Percentiles rank a stretch among this genome's conserved stretches.
Conservation (phyloP, 768 basidiomycete species). For the Mrakia blollopis region DNA sequence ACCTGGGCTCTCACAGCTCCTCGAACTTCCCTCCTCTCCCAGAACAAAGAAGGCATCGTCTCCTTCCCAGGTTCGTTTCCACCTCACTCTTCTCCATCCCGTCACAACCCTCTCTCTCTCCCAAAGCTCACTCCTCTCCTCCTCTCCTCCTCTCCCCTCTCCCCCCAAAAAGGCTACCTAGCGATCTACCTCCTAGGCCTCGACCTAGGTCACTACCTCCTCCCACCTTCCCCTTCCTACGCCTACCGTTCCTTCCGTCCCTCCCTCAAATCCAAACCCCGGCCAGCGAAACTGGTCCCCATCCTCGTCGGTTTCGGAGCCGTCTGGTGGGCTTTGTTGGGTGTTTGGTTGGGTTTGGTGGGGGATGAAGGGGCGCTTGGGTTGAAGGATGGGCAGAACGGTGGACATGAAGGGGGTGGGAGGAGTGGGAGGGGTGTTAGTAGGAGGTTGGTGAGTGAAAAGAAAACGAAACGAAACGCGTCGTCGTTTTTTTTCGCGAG, state of each 20-base stretch:
- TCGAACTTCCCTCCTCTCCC: constrained; percentile 60
- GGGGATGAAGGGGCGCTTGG: constrained; percentile 27
- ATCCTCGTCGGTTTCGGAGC: constrained; percentile 71
- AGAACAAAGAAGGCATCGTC: constrained; percentile 88
- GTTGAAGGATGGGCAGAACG: background rate
- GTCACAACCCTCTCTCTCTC: background rate
- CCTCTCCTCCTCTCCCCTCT: background rate
- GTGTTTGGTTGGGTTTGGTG: constrained; percentile 30
- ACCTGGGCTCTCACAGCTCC: constrained; percentile 61
- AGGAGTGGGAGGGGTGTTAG: constrained; percentile 52
- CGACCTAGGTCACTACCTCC: constrained; percentile 69
- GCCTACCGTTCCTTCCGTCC: constrained; percentile 53
- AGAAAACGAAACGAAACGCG: too few relatives aligned
- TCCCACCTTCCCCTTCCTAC: constrained; percentile 71
- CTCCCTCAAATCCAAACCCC: constrained; percentile 11
- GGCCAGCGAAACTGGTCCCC: constrained; percentile 60
- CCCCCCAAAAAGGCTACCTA: constrained; percentile 62
- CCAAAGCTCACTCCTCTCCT: background rate
- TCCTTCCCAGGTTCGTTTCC: constrained; percentile 61
- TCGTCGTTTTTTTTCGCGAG: background rate
- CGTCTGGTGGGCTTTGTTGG: constrained; percentile 70
- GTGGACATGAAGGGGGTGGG: constrained; percentile 43
- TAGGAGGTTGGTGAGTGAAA: constrained; percentile 57
- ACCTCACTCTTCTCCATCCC: background rate
- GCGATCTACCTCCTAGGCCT: constrained; percentile 83